These are phyloP conservation scores for Lachancea waltii DNA, from an alignment of 805 yeast genomes.

Conservation along the genomic window DNA sequence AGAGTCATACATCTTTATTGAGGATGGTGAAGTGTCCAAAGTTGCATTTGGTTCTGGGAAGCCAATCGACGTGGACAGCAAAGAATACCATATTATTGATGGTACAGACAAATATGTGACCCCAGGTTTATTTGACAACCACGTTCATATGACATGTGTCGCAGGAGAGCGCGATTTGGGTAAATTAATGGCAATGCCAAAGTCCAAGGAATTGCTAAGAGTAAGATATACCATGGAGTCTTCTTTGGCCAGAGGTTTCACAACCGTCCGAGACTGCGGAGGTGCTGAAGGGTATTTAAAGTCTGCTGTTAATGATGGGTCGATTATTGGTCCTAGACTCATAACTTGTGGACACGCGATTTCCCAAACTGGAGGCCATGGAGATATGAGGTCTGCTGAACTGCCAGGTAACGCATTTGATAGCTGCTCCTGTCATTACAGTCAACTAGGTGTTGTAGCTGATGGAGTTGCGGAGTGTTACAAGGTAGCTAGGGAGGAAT, in stretches of 20 bases:
- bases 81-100: slow-evolving; percentile 8
- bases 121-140: slow-evolving; percentile 12
- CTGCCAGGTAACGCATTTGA: slow-evolving; percentile 11
- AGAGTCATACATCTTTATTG: slow-evolving; percentile 9
- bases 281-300: slow-evolving; percentile 13
- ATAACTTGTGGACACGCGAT: slow-evolving; percentile 14
- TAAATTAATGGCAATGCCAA: slow-evolving; percentile 8
- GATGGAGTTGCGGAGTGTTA: slow-evolving; percentile 12
- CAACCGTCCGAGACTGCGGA: slow-evolving; percentile 14
- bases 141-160: slow-evolving; percentile 12
- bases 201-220: slow-evolving; percentile 9
- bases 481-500: slow-evolving; percentile 11
- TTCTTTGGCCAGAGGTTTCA: slow-evolving; percentile 10
- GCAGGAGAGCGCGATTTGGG: slow-evolving; percentile 10
- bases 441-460: slow-evolving; percentile 10
- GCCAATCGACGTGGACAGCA: slow-evolving; percentile 1
- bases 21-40: slow-evolving; percentile 9
- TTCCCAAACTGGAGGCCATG: slow-evolving; percentile 14
- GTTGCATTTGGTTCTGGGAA: slow-evolving; percentile 3
- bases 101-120: slow-evolving; percentile 11
- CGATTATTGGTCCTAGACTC: slow-evolving; percentile 9
- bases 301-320: slow-evolving; percentile 9
- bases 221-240: slow-evolving; percentile 10
- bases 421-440: slow-evolving; percentile 10
- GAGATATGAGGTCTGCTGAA: slow-evolving; percentile 9